Evolutionary conservation across 345 rosid genomes (phyloP), one percentile per base, ranked within the genome.

Genomic region (Populus davidiana): DNA sequence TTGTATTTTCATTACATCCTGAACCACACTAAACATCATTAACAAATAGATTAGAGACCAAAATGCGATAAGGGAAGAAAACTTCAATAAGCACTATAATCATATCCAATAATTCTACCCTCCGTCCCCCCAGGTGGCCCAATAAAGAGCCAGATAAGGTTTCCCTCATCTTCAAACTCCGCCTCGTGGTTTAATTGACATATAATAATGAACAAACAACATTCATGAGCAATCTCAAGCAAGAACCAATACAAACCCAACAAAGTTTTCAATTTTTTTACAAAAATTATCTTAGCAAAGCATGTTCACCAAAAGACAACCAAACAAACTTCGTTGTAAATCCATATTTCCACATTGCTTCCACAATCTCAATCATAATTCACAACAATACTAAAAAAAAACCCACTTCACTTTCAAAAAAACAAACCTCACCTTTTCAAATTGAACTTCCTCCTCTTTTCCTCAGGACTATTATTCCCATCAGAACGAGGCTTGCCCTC

Each of bases 1-100:
- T 67, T 87, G 89, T 85, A 87, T 79, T 86, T 88, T 90, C 88
- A 96, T 90, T 77, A 90, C 97, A 80, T 93, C 98, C 80, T 91
- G 92, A 77, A 96, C 98, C 86, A 90, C 98, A 88, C 99, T 96
- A 82, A 43, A 85, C 61, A 85, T 35, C 31, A 50, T 79, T 21
- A 74, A 81, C 65, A 75, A 80, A 78, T 9, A 74, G 47, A 81
- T 79, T 54, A 86, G 82, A 54, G 65, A 76, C 44, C 27, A 25
- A 43, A 66, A 71, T 0, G 20, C 50, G 72, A 59, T 20, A 69
- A 36, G 36, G 12, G 59, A 9, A 56, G 59, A 56, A 31, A 61
- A 25, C 21, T 20, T 44, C 61, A 61, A 36, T 31, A 52, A 67
- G 29, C 64, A 64, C 14, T 23, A 16, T 4, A 21, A 36, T 21